Evolutionary conservation across 2,329 filamentous ascomycete genomes (phyloP), one percentile per base, ranked within the genome.

Genomic region (Neopestalotiopsis clavispora): DNA sequence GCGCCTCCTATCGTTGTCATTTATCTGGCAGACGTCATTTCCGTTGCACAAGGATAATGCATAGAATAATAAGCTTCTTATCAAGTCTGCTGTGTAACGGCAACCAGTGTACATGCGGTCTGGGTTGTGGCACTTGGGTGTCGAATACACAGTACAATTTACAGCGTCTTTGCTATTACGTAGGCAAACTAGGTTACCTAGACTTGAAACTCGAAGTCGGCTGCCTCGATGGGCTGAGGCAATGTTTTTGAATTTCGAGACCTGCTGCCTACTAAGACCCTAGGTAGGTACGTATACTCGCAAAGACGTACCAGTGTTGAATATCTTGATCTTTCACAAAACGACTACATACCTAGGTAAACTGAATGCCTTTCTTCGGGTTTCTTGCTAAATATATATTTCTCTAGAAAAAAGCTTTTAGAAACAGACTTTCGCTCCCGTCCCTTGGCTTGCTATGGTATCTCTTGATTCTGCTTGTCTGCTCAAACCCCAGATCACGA

Each of bases 401-500:
- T 38, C 34, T 38, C 6, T 10, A n/a, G 17, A 23, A n/a, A n/a
- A 9, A 52, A 20, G 45, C 45, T 52, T 20, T 52, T 17, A 52
- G 45, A 52, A 4, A 52, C 34, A 38, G 10, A 10, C 34, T 23
- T 52, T n/a, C 45, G 45, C 45, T n/a, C 45, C 17, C 34, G 34
- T 10, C 34, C 34, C 34, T 38, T 38, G 34, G 34, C 34, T 17
- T 38, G 59, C 28, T 32, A 62, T n/a, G 34, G 34, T 59, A 30
- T 10, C n/a, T 38, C 20, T 38, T 38, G 34, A 38, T 38, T 38
- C 10, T 38, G 6, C 34, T 38, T 10, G 23, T 3, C 23, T 28
- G 12, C 61, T 20, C 40, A 40, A 28, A 20, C 65, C 65, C 65
- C 52, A 23, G 65, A 60, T 67, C 65, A 23, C 17, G 6, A 67